Evolutionary conservation across 345 rosid genomes (phyloP), one percentile per base, ranked within the genome.

Genomic region (Eucalyptus albens): DNA sequence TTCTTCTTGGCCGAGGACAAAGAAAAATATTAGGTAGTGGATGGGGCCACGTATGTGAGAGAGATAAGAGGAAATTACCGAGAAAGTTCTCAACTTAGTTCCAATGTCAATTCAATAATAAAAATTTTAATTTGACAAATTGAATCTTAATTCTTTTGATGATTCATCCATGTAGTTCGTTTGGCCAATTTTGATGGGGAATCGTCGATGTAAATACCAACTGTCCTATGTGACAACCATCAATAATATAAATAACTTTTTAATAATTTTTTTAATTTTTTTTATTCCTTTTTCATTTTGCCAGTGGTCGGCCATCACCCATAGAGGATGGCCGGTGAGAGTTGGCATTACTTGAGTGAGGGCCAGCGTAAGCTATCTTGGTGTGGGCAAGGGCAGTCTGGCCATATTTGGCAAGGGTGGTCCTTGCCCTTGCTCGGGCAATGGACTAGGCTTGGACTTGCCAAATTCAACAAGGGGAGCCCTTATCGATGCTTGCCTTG

Each of bases 341-440:
- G 56, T 53, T 53, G 56, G 56, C 56, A 2, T 53, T 53, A 53
- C 56, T 53, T 53, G 24, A 7, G 56, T 53, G 27, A 56, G 62
- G 62, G 27, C 13, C 2, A 56, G 6, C 8, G 12, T 21, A 26
- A 5, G 9, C 22, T 53, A 53, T 21, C 24, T 19, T 53, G 1
- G 24, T 19, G 24, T 7, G 56, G 56, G 56, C 24, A 0, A 53
- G 56, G 56, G 2, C 1, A 7, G 0, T 51, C 4, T 0, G 4
- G 26, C 26, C 60, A 55, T 21, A 55, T 55, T 55, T 55, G 26
- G 26, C 2, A 55, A 55, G 26, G 60, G 26, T 53, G 62, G 29
- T 56, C 62, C 29, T 56, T 22, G 62, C 29, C 62, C 29, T 56
- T 56, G 62, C 62, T 6, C 13, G 2, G 5, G 62, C 29, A 2